phyloP scores from a whole-genome alignment of 495 filamentous ascomycete genomes.

The Geopyxis carbonaria region DNA sequence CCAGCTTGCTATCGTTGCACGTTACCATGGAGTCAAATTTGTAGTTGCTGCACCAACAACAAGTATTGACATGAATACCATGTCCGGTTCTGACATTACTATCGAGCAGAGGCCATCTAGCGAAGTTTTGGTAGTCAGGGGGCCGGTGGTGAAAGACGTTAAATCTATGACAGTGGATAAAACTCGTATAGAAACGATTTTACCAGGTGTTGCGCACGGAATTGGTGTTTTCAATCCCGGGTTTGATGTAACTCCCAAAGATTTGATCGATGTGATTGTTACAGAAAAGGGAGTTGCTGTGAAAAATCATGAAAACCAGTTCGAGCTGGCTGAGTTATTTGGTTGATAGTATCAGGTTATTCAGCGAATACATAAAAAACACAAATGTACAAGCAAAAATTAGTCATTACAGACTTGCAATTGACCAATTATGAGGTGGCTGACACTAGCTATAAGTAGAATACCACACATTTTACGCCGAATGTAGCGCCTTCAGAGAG shows the following conservation, averaged over 20 bases:
- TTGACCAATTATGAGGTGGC: background rate
- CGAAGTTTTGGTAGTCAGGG: slow-evolving; percentile 68
- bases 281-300: slow-evolving; percentile 81
- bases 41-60: slow-evolving; percentile 88
- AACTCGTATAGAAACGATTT: slow-evolving; percentile 46
- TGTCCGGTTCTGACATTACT: slow-evolving; percentile 54
- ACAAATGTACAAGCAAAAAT: background rate
- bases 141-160: slow-evolving; percentile 37
- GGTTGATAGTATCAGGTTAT: slow-evolving; percentile 10
- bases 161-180: slow-evolving; percentile 30
- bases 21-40: slow-evolving; percentile 78
- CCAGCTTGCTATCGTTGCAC: slow-evolving; percentile 66
- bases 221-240: slow-evolving; percentile 77
- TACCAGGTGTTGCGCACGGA: slow-evolving; percentile 41
- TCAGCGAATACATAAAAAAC: background rate
- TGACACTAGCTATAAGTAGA: background rate
- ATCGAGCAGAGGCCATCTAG: slow-evolving; percentile 70
- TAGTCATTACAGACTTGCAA: background rate
- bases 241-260: slow-evolving; percentile 81
- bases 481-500: too few relatives aligned
- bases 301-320: slow-evolving; percentile 54
- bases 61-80: slow-evolving; percentile 73
- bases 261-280: slow-evolving; percentile 81
- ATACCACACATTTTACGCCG: too few relatives aligned
- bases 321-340: slow-evolving; percentile 48